Percentiles rank a stretch among this genome's conserved stretches.
Conservation (phyloP, 2,329 filamentous ascomycete species). For the Cercospora zeae-maydis region DNA sequence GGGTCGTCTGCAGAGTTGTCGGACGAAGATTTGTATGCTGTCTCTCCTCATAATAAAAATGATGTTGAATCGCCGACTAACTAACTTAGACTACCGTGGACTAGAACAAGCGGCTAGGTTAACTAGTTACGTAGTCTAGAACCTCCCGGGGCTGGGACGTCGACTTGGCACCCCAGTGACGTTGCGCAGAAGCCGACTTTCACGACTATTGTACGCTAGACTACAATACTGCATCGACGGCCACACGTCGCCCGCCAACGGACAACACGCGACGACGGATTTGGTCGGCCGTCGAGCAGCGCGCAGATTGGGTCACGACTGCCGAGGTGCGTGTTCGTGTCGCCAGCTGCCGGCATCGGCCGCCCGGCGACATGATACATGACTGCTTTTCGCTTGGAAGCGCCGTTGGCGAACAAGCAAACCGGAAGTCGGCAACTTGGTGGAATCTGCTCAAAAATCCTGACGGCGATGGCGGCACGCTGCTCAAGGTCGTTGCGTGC, state of each 20-base stretch:
- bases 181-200: not conserved
- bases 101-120: no score
- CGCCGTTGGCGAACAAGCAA: not conserved
- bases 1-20: not conserved
- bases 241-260: not conserved
- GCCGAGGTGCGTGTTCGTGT: not conserved
- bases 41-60: not conserved
- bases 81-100: no score
- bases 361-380: not conserved
- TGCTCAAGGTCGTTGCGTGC: not conserved
- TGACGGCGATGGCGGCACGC: not conserved
- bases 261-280: not conserved
- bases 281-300: not conserved
- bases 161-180: not conserved
- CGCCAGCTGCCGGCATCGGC: slow-evolving; percentile 12
- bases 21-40: not conserved
- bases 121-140: no score
- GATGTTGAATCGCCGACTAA: no score
- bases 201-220: no score
- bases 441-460: not conserved
- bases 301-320: not conserved
- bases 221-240: no score
- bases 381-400: not conserved
- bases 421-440: not conserved
- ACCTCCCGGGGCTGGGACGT: no score